Conservation (phyloP, 192 early-diverging fungal genomes). For the Backusella westeae region DNA sequence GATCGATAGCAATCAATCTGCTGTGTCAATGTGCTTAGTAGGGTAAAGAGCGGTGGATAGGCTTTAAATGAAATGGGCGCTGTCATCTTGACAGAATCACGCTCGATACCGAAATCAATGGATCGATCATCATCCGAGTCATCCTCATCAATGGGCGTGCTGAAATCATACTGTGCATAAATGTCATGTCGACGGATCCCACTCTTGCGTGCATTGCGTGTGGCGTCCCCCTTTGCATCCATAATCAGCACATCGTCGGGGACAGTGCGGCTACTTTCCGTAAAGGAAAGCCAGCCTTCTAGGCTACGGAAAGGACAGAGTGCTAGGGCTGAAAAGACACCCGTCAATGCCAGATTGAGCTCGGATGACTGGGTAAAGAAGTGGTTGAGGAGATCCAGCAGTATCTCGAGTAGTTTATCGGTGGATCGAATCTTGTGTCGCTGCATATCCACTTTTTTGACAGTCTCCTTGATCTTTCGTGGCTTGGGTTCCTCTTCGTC, state of each 20-base stretch:
- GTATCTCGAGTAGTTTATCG: conserved; percentile 67
- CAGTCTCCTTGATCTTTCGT: conserved; percentile 12
- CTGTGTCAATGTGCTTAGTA: conserved; percentile 57
- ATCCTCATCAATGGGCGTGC: conserved; percentile 34
- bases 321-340: conserved; percentile 81
- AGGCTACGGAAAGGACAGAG: conserved; percentile 71
- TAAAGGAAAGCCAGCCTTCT: conserved; percentile 69
- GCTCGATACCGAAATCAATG: conserved; percentile 34
- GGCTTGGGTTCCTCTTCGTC: conserved; percentile 17
- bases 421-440: conserved; percentile 42
- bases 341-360: conserved; percentile 90
- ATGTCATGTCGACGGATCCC: conserved; percentile 41
- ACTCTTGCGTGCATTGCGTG: background rate
- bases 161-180: conserved; percentile 24
- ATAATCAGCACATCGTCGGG: conserved; percentile 37
- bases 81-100: conserved; percentile 26
- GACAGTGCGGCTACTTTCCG: conserved; percentile 41
- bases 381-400: conserved; percentile 63
- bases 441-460: conserved; percentile 27
- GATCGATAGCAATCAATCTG: conserved; percentile 66
- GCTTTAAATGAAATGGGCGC: conserved; percentile 42
- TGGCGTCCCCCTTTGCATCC: conserved; percentile 7
- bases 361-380: conserved; percentile 88
- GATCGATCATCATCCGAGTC: conserved; percentile 46
- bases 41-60: conserved; percentile 64